phyloP scores from a whole-genome alignment of 2,329 filamentous ascomycete genomes.

The Apiospora aurea region DNA sequence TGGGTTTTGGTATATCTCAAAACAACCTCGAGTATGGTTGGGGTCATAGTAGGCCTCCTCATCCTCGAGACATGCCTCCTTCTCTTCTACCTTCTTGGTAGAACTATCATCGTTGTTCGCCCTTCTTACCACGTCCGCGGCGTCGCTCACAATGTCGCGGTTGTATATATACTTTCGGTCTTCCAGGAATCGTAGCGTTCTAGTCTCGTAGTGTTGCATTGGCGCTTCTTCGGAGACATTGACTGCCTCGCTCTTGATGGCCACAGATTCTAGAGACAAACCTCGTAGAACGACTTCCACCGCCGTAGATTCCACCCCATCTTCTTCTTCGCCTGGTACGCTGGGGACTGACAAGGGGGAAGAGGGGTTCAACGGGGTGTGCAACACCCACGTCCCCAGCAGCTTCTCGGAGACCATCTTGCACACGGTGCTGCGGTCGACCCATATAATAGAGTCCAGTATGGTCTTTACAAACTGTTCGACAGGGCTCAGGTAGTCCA shows the following conservation, averaged over 20 bases:
- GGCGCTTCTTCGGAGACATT: neutral
- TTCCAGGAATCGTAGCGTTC: neutral
- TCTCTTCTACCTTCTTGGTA: neutral
- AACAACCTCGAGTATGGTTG: neutral
- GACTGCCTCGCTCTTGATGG: neutral
- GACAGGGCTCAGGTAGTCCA: neutral
- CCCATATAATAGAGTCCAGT: neutral
- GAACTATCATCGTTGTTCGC: neutral
- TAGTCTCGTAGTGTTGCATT: neutral
- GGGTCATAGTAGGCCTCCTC: neutral
- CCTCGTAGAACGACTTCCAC: no score
- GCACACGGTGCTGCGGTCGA: neutral
- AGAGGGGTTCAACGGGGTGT: neutral
- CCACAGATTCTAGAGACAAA: neutral
- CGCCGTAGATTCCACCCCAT: neutral
- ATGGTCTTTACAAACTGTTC: neutral
- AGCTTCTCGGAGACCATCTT: neutral
- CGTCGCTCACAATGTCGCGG: neutral
- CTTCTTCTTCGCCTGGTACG: neutral
- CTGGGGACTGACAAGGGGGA: neutral
- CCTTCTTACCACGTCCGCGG: neutral
- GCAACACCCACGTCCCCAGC: neutral
- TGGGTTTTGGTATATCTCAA: slow-evolving; percentile 1
- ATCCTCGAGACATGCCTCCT: neutral
- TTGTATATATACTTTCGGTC: neutral